Evolutionary conservation across 441 rosid species (phyloP).

Genomic region (Mallotus japonicus): DNA sequence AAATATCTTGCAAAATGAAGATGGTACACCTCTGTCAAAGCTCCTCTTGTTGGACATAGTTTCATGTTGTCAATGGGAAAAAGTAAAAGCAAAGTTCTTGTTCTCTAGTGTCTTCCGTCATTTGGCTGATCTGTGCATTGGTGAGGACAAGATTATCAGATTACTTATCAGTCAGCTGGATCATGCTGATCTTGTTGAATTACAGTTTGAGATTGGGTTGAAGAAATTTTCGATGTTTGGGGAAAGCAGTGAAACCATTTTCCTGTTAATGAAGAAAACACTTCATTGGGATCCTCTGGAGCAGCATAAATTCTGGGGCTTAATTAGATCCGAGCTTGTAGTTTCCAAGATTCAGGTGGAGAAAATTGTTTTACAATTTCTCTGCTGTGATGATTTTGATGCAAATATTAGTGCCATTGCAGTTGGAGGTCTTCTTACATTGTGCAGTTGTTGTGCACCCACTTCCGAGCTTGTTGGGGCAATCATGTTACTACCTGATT

Average conservation of each 20-base stretch:
- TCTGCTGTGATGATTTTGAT: conserved; percentile 36
- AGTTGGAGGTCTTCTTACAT: conserved; percentile 41
- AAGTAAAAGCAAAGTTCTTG: conserved; percentile 26
- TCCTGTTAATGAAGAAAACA: conserved; percentile 38
- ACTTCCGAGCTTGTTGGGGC: conserved; percentile 44
- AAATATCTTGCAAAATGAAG: conserved; percentile 25
- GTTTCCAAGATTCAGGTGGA: conserved; percentile 41
- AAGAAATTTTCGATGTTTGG: conserved; percentile 44
- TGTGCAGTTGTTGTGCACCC: conserved; percentile 42
- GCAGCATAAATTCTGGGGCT: conserved; percentile 54
- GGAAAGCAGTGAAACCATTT: conserved; percentile 34
- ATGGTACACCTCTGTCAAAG: conserved; percentile 30
- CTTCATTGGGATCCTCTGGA: conserved; percentile 40
- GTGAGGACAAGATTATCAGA: conserved; percentile 35
- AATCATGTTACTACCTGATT: conserved; percentile 44
- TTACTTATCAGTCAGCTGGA: conserved; percentile 36
- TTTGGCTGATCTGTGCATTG: conserved; percentile 39
- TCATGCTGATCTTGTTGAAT: conserved; percentile 40
- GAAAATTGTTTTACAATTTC: conserved; percentile 43
- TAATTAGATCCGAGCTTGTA: conserved; percentile 45
- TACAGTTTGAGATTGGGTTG: conserved; percentile 43
- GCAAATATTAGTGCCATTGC: conserved; percentile 41
- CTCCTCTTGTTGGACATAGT: conserved; percentile 33
- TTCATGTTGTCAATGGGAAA: conserved; percentile 37
- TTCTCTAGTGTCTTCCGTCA: conserved; percentile 31